Conservation (phyloP, 306 rosid genomes). For the Oxytropis ochrocephala region DNA sequence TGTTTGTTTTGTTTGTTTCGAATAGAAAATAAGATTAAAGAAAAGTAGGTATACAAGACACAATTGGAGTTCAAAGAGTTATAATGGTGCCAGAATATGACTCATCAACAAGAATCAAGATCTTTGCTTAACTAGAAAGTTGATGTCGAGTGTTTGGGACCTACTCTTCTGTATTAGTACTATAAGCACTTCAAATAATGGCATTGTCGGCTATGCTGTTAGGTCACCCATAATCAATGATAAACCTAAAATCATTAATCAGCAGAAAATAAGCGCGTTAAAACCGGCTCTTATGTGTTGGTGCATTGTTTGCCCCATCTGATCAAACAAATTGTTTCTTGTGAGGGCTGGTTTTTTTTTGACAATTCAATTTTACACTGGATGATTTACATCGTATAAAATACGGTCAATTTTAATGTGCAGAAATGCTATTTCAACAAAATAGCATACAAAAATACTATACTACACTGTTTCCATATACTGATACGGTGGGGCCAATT, state of each 20-base stretch:
- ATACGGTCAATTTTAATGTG: no score
- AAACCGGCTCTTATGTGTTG: neutral
- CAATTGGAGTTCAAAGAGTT: constrained; percentile 55
- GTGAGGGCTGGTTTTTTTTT: no score
- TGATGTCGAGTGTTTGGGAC: constrained; percentile 66
- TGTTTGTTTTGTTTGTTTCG: constrained; percentile 34
- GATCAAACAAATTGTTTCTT: neutral
- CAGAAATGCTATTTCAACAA: no score
- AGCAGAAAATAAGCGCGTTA: neutral
- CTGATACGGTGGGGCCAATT: no score
- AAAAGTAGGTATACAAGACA: constrained; percentile 64
- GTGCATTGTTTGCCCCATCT: neutral
- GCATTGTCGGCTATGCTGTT: constrained; percentile 83
- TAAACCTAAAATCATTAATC: constrained; percentile 37
- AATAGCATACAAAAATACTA: no score
- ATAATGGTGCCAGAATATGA: constrained; percentile 84
- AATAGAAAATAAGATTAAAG: constrained; percentile 31
- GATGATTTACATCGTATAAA: no score
- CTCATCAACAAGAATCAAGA: constrained; percentile 77
- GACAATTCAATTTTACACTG: no score
- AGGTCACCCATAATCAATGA: constrained; percentile 65
- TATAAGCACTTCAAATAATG: constrained; percentile 56
- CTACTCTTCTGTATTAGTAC: constrained; percentile 43
- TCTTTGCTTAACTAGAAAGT: constrained; percentile 89
- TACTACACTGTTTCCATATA: no score